Conservation (phyloP, 2,329 filamentous ascomycete genomes). For the Cladobotryum mycophilum region DNA sequence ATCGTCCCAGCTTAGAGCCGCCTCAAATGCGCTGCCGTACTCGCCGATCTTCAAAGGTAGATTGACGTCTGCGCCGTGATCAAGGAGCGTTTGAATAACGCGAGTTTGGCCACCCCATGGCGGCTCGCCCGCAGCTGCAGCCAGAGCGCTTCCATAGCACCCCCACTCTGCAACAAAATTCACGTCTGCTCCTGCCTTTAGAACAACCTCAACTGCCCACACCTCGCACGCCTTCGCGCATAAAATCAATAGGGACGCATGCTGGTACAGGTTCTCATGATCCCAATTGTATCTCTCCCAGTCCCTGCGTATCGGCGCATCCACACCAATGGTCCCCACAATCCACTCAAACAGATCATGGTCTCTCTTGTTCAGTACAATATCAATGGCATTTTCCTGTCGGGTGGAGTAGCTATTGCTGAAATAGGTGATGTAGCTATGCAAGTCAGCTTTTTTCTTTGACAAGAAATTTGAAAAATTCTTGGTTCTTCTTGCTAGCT, state of each 20-base stretch:
- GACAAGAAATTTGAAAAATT: neutral
- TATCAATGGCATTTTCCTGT: neutral
- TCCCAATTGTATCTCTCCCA: neutral
- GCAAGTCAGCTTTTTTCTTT: neutral
- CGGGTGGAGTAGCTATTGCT: no score
- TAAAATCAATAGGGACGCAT: neutral
- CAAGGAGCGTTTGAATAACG: neutral
- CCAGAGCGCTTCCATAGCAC: neutral
- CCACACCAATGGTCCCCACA: no score
- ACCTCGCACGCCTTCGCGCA: accelerated
- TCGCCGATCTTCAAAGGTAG: neutral
- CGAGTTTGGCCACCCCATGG: accelerated
- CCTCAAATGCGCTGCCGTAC: conserved; percentile 2
- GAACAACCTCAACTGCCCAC: neutral
- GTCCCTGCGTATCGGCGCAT: neutral
- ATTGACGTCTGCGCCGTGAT: neutral
- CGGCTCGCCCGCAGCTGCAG: neutral
- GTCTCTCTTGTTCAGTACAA: neutral
- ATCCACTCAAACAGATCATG: no score
- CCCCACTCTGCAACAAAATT: neutral
- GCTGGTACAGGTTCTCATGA: neutral
- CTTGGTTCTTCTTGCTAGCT: neutral
- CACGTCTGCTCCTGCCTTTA: neutral
- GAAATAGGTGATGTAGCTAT: neutral
- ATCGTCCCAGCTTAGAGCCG: neutral